Base-by-base conservation (phyloP, 345 rosid genomes). In the Brassica cretica region DNA sequence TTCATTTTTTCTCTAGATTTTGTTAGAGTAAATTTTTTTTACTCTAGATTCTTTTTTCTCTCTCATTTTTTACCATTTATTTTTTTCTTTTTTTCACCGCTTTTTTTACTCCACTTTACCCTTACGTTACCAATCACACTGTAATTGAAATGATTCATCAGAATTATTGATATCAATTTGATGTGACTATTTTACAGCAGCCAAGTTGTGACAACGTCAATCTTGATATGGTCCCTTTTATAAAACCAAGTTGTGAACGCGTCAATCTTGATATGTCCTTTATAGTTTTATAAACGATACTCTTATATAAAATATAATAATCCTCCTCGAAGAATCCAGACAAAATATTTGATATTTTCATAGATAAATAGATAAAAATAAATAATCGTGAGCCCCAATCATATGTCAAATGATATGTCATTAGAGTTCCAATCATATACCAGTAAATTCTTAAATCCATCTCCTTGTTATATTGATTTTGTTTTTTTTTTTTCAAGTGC, bases 231-330 rank as follows among this genome's bases (percentile, higher is more conserved):
- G n/a, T n/a, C n/a, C n/a, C n/a, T n/a, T n/a, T n/a, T n/a, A n/a
- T n/a, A n/a, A n/a, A n/a, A n/a, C 73, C 68, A 68, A 68, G 68
- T 59, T 76, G 68, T 76, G 73, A 68, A 68, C 79, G 44, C 68
- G 68, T 18, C 35, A 27, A 66, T 59, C 46, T 58, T 58, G 66
- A 27, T 16, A 39, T 8, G 18, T 58, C 66, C 10, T 58, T 0
- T 10, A 56, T 41, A 21, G 24, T 66, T 16, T 25, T 11, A 15
- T 39, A 58, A 11, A 11, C 58, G 10, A 15, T 21, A 9, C 3
- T 11, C 9, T 21, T 32, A 41, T 46, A 46, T 21, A 55, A 10
- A 25, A 4, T 59, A 60, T 60, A 37, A 37, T 10, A 25, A 61
- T 64, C 55, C 5, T 19, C 64, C 5, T 51, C 27, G 64, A 33